phyloP scores from a whole-genome alignment of 148 eudicot genomes.

The Camellia lanceoleosa region DNA sequence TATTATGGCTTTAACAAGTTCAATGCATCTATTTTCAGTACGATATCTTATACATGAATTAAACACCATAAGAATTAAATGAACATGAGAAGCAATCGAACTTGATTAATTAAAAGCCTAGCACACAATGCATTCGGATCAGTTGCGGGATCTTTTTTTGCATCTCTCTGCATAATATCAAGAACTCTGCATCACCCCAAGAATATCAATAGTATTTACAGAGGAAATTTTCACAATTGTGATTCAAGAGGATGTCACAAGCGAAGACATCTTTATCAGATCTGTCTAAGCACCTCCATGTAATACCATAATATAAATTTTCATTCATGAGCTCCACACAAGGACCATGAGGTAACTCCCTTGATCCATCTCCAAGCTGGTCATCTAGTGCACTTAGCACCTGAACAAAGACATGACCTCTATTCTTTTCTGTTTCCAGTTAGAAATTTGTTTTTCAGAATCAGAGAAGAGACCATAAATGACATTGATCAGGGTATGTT shows the following conservation, averaged over 20 bases:
- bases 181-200: slow-evolving; percentile 60
- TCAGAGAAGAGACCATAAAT: no score
- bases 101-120: slow-evolving; percentile 73
- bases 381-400: neutral
- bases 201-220: neutral
- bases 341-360: no score
- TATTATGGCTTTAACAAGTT: no score
- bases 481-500: neutral
- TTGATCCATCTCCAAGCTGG: neutral
- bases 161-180: slow-evolving; percentile 80
- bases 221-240: neutral
- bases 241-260: neutral
- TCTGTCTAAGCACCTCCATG: no score
- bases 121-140: slow-evolving; percentile 70
- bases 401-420: no score
- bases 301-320: neutral
- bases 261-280: neutral
- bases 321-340: neutral
- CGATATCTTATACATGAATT: neutral
- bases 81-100: slow-evolving; percentile 18
- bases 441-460: no score
- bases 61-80: neutral
- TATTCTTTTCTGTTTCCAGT: no score
- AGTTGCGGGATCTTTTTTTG: slow-evolving; percentile 64
- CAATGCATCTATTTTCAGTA: neutral